Conservation (phyloP, 306 rosid genomes). For the Betula pendula region DNA sequence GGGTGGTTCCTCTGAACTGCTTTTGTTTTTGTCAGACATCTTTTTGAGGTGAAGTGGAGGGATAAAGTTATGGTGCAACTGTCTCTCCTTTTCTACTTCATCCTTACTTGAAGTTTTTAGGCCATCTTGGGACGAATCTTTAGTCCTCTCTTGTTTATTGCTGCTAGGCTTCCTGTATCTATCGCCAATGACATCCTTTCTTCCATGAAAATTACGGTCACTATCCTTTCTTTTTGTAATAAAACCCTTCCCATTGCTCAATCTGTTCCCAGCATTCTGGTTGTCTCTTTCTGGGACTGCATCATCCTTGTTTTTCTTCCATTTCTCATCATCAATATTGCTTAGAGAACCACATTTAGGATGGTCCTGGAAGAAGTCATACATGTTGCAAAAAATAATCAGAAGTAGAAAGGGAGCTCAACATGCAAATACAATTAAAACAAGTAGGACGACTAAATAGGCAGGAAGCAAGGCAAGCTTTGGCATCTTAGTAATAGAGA, state of each 20-base stretch:
- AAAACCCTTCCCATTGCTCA: neutral
- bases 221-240: slow-evolving; percentile 22
- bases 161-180: slow-evolving; percentile 39
- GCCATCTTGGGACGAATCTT: slow-evolving; percentile 48
- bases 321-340: slow-evolving; percentile 20
- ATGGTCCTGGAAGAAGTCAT: slow-evolving; percentile 41
- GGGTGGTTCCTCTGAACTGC: slow-evolving; percentile 30
- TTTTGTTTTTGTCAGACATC: slow-evolving; percentile 32
- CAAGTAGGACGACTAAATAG: neutral
- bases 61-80: slow-evolving; percentile 32
- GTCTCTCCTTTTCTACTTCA: no score
- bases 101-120: slow-evolving; percentile 27
- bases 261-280: slow-evolving; percentile 8
- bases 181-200: slow-evolving; percentile 25
- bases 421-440: neutral
- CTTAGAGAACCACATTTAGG: neutral
- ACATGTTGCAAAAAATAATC: slow-evolving; percentile 21
- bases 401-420: neutral
- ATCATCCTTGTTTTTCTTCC: slow-evolving; percentile 20
- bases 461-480: neutral
- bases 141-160: slow-evolving; percentile 58
- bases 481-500: neutral
- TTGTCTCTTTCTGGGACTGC: slow-evolving; percentile 15
- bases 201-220: slow-evolving; percentile 11
- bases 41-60: slow-evolving; percentile 73